phyloP scores from a whole-genome alignment of 1,284 basidiomycete genomes.

The Trichosporon ovoides region DNA sequence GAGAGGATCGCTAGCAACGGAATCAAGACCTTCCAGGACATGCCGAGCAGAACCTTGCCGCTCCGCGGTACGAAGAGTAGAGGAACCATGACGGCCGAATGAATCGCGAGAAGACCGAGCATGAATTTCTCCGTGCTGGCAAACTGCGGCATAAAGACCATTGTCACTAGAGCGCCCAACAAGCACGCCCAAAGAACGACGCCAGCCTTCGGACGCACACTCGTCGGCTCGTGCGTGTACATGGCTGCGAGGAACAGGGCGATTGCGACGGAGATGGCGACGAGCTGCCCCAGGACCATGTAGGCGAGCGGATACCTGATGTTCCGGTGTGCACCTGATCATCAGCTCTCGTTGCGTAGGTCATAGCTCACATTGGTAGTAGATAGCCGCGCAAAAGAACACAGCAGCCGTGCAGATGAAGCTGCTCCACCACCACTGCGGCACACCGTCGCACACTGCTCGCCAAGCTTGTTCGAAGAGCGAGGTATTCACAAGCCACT shows the following conservation, averaged over 20 bases:
- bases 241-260: constrained; percentile 63
- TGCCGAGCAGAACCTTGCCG: constrained; percentile 22
- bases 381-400: constrained; percentile 59
- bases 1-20: constrained; percentile 43
- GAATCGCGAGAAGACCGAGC: constrained; percentile 61
- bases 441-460: constrained; percentile 51
- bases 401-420: constrained; percentile 66
- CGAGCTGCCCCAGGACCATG: constrained; percentile 68
- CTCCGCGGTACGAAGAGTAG: constrained; percentile 39
- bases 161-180: constrained; percentile 53
- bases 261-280: constrained; percentile 65
- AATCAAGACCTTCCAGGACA: constrained; percentile 46
- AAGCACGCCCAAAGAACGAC: constrained; percentile 52
- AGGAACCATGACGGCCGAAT: constrained; percentile 58
- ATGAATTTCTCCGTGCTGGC: constrained; percentile 54
- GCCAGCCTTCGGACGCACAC: constrained; percentile 19
- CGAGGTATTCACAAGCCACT: constrained; percentile 59
- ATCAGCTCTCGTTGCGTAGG: not conserved
- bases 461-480: constrained; percentile 64
- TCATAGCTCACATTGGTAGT: constrained; percentile 54
- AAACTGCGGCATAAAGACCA: constrained; percentile 56
- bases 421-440: constrained; percentile 70
- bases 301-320: constrained; percentile 62
- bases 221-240: constrained; percentile 45
- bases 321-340: constrained; percentile 50